Percentiles rank a stretch among this genome's conserved stretches.
These are phyloP conservation scores for Ziziphus jujuba DNA, from an alignment of 306 rosid species.

Conservation along the genomic window DNA sequence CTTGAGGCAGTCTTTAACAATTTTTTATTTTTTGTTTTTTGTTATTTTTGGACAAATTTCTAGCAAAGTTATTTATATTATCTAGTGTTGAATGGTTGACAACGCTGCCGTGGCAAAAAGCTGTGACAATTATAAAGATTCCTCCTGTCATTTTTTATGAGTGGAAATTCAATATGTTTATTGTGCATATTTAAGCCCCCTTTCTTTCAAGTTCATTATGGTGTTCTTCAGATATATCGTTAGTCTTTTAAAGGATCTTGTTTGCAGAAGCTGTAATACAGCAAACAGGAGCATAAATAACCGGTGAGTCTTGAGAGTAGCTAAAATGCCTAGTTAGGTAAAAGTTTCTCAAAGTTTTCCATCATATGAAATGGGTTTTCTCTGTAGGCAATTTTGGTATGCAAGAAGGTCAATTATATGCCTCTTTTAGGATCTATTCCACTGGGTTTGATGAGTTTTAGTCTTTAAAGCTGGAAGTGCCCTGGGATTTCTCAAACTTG, in stretches of 20 bases:
- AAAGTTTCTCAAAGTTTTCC: constrained; percentile 17
- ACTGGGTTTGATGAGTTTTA: no score
- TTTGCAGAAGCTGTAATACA: not conserved
- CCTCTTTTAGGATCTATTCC: no score
- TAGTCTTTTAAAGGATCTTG: not conserved
- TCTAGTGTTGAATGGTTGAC: constrained; percentile 5
- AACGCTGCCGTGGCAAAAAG: constrained; percentile 8
- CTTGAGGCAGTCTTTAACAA: not conserved
- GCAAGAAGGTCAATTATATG: no score
- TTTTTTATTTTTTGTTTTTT: not conserved
- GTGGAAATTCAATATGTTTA: not conserved
- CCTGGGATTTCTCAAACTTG: no score
- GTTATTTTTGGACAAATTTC: not conserved
- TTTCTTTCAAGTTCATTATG: not conserved
- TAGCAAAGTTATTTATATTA: not conserved
- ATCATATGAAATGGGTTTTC: not conserved
- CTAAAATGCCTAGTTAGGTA: constrained; percentile 12
- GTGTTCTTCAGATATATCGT: no score
- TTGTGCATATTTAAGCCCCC: not conserved
- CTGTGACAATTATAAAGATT: constrained; percentile 17
- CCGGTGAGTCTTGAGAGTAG: not conserved
- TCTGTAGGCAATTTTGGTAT: not conserved
- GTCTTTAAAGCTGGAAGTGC: no score
- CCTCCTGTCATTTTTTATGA: not conserved
- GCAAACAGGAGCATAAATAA: not conserved